Evolutionary conservation across 768 basidiomycete genomes (phyloP), one percentile per base, ranked within the genome.

Genomic region (Collybia sp.): DNA sequence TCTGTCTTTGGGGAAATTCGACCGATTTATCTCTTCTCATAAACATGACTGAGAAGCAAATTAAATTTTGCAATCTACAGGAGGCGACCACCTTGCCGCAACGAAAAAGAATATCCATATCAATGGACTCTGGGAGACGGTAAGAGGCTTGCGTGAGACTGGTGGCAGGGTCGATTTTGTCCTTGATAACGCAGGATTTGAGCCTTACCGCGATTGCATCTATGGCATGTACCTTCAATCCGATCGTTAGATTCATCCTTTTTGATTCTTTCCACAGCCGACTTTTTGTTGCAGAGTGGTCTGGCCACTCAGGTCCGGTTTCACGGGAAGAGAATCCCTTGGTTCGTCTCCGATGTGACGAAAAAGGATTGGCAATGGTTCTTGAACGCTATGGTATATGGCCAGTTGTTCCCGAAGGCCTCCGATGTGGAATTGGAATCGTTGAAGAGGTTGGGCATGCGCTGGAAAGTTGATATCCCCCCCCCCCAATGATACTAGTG

Each of bases 41-140:
- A 65, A 91, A 97, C 68, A 95, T 96, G 93, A 88, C 88, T 6
- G 94, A 97, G 66, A 93, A 96, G 25, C 93, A 96, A 63, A 96
- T 97, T 69, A 93, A 93, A 63, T 80, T 39, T 75, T 96, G n/a
- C 94, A 97, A 61, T 93, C 93, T 12, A 95, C 93, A 13, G 94
- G 93, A 10, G 92, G 93, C n/a, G 94, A 93, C 39, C 82, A 91
- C 50, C 82, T 97, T 38, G 93, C 93, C 2, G 90, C 92, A 1
- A 93, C 94, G 1, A 93, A 95, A 68, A 93, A 94, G 70, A 96
- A 96, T 55, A 96, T 96, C 65, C 74, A 93, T 58, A 70, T 90
- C 50, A 60, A 67, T 35, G 64, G 76, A 15, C 67, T 92, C 8
- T 93, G 91, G 89, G 78, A 85, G 15, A 68, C 79, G 47, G 80